phyloP scores from a whole-genome alignment of 768 basidiomycete genomes.

The Rhizopogon sp. region DNA sequence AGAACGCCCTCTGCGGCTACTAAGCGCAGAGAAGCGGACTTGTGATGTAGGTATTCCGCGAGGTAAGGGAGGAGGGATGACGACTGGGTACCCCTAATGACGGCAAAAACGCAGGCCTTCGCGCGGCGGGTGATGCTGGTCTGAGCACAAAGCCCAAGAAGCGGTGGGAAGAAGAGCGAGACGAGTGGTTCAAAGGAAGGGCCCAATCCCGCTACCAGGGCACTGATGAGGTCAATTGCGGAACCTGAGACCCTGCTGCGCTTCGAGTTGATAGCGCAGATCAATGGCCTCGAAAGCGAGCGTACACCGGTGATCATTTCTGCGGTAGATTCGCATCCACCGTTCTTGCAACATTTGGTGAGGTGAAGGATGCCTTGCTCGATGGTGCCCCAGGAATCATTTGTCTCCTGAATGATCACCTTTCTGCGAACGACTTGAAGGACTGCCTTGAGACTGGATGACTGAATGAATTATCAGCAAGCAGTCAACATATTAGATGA shows the following conservation, averaged over 20 bases:
- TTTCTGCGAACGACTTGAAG: constrained; percentile 38
- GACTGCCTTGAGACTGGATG: constrained; percentile 29
- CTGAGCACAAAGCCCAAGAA: constrained; percentile 63
- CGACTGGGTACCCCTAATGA: constrained; percentile 66
- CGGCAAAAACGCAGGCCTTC: constrained; percentile 48
- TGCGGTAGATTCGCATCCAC: constrained; percentile 44
- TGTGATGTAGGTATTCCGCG: constrained; percentile 55
- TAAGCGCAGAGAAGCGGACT: constrained; percentile 60
- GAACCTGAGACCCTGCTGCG: constrained; percentile 65
- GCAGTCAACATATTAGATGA: no score
- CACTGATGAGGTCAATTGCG: constrained; percentile 55
- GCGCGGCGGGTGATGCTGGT: constrained; percentile 74
- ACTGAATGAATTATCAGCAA: constrained; percentile 22
- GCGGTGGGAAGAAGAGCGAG: constrained; percentile 57
- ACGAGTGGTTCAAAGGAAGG: constrained; percentile 63
- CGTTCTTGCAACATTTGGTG: constrained; percentile 43
- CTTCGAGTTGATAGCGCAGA: constrained; percentile 63
- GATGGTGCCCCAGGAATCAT: constrained; percentile 48
- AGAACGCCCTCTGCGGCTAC: constrained; percentile 60
- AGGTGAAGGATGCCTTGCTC: constrained; percentile 43
- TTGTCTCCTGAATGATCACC: constrained; percentile 56
- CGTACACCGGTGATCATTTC: constrained; percentile 50
- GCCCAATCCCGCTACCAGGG: constrained; percentile 51
- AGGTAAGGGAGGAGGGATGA: constrained; percentile 60
- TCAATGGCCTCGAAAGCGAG: constrained; percentile 48